Percentiles rank a stretch among this genome's conserved stretches.
Evolutionary conservation across 2,329 filamentous ascomycete genomes (phyloP).

Genomic region (Monosporascus sp.): DNA sequence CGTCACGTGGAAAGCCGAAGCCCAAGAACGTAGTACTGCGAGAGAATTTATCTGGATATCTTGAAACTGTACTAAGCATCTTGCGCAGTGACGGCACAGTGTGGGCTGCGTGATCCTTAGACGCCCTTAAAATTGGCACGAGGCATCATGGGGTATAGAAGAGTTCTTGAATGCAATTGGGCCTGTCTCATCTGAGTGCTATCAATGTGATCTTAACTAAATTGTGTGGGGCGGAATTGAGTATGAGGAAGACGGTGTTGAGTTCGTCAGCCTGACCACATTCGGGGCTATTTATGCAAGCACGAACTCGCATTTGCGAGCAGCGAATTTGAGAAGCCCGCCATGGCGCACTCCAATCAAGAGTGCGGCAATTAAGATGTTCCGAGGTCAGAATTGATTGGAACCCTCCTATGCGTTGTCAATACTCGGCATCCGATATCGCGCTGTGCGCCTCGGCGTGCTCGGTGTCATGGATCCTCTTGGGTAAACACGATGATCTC

Average conservation of each 20-base stretch:
- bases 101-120: not conserved
- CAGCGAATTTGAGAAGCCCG: conserved; percentile 1
- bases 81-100: not conserved
- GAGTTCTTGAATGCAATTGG: not conserved
- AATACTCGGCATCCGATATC: conserved; percentile 1
- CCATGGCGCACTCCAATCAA: conserved; percentile 6
- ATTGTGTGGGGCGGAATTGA: not conserved
- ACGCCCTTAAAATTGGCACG: not conserved
- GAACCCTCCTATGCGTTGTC: not conserved
- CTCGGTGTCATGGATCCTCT: not conserved
- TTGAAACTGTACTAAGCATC: conserved; percentile 1
- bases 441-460: not conserved
- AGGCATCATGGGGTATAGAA: not conserved
- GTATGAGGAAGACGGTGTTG: not conserved
- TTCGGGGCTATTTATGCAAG: conserved; percentile 4
- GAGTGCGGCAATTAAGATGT: not conserved
- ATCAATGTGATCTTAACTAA: not conserved
- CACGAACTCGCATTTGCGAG: conserved; percentile 5
- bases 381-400: conserved; percentile 2
- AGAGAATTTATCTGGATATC: not conserved
- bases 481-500: not conserved
- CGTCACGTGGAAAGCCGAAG: not conserved
- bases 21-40: not conserved
- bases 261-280: conserved; percentile 1
- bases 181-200: not conserved